Evolutionary conservation across 192 early-diverging fungal genomes (phyloP), one percentile per base, ranked within the genome.

Genomic region (Backusella australiensis): DNA sequence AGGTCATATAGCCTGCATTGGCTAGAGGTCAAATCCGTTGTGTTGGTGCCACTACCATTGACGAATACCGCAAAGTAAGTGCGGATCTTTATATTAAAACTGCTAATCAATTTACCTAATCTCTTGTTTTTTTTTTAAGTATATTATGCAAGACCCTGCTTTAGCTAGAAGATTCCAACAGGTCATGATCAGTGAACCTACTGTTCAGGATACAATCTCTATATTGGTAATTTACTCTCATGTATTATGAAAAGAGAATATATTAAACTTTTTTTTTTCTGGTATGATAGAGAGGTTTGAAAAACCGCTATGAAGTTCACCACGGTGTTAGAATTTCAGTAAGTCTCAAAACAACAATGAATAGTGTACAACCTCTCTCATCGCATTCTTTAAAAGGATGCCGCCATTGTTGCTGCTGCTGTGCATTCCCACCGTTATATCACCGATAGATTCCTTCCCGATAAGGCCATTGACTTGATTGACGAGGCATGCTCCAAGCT

Each of bases 401-500:
- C 89, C 36, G 92, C 93, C 2, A 71, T 95, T 4, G 88, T 94
- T 6, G 87, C 90, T 8, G 93, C 93, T 14, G 93, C 92, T 1
- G 86, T 90, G 3, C 87, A 92, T 65, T 89, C 90, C 4, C 90
- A 95, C 65, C 91, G 93, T n/a, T 95, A 94, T 69, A 90, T 95
- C 34, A 90, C 91, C 5, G 90, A 93, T 52, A 82, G 91, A 12
- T 91, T 88, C 74, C 78, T 95, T n/a, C 93, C 92, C 2, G 92
- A 95, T 77, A 93, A 94, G 53, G 93, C 93, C 32, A 95, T 95
- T 67, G 93, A 95, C 78, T 76, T 95, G 29, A 85, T 95, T 6
- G 93, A 95, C 68, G 93, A 95, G 80, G 92, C 93, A 1, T 95
- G 93, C 67, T 90, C 90, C 34, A 93, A 91, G 76, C 84, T 95